Evolutionary conservation across 116 monocot species (phyloP).

Genomic region (Trichopus zeylanicus): DNA sequence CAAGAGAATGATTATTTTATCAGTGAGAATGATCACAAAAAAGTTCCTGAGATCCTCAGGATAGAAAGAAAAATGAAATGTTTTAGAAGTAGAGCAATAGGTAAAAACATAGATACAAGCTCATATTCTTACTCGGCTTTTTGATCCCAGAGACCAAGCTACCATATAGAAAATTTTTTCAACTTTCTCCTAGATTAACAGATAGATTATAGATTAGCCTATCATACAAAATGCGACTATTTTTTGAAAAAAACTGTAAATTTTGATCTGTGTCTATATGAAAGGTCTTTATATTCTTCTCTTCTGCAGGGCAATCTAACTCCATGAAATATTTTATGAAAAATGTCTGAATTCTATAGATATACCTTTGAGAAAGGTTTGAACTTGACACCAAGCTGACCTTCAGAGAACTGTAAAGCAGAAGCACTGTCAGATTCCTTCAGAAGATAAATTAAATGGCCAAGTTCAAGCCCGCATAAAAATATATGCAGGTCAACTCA

Average conservation of each 20-base stretch:
- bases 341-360: background rate
- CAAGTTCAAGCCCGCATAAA: background rate
- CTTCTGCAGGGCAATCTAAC: background rate
- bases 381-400: conserved; percentile 85
- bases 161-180: background rate
- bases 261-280: no score
- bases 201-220: background rate
- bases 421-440: background rate
- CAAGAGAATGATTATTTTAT: conserved; percentile 13
- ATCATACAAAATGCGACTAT: background rate
- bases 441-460: background rate
- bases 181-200: background rate
- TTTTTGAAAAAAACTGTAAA: no score
- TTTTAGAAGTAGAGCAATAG: background rate
- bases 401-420: conserved; percentile 66
- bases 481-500: background rate
- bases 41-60: background rate
- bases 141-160: no score
- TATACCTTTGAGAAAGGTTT: conserved; percentile 94
- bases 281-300: background rate
- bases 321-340: background rate
- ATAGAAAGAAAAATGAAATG: background rate
- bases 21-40: background rate
- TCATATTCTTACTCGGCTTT: no score
- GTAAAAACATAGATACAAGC: background rate